Conservation (phyloP, 2,329 filamentous ascomycete genomes). For the Pyrenophora teres region DNA sequence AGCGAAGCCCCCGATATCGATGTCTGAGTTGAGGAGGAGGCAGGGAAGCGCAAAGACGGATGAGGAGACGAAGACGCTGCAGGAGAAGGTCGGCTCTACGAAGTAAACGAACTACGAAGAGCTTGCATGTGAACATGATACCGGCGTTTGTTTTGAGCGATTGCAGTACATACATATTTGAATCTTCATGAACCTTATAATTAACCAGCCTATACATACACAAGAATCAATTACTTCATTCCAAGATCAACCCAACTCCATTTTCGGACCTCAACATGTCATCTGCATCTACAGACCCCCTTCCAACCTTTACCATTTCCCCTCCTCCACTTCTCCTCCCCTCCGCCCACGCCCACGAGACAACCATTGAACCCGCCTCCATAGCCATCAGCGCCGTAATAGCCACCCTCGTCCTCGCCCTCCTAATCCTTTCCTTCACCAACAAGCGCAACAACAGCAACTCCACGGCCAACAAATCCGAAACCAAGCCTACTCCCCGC, state of each 20-base stretch:
- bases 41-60: conserved; percentile 1
- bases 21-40: conserved; percentile 28
- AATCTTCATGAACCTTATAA: neutral
- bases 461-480: neutral
- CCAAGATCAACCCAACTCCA: too few relatives aligned
- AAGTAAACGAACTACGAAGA: conserved; percentile 1
- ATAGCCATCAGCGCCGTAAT: conserved; percentile 11
- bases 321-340: conserved; percentile 4
- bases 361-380: conserved; percentile 1
- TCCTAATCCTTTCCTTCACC: neutral
- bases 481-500: neutral
- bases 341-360: neutral
- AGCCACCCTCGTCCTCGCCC: conserved; percentile 2
- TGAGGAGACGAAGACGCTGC: conserved; percentile 10
- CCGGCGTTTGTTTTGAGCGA: neutral
- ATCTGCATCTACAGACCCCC: neutral
- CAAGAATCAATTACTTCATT: too few relatives aligned
- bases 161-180: neutral
- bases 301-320: conserved; percentile 7
- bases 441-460: conserved; percentile 1
- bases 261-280: neutral
- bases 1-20: conserved; percentile 41
- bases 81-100: conserved; percentile 13
- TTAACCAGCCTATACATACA: too few relatives aligned
- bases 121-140: neutral